Percentiles rank a stretch among this genome's conserved stretches.
These are phyloP conservation scores for Rosa multiflora DNA, from an alignment of 306 rosid genomes.

Conservation along the genomic window DNA sequence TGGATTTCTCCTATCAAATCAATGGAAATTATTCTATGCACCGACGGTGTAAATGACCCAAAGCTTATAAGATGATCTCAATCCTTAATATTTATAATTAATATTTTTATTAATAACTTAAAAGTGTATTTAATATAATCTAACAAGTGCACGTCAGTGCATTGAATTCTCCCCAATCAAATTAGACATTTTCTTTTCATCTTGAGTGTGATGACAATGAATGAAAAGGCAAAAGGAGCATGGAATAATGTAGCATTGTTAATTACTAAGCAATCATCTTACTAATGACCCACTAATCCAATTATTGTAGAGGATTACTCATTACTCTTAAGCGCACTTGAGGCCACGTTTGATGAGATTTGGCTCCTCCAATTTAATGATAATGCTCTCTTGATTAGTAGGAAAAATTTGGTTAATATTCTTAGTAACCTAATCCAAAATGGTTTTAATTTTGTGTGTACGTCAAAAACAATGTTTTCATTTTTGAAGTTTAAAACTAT, in stretches of 20 bases:
- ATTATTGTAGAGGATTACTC: background rate
- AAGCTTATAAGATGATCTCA: too few relatives aligned
- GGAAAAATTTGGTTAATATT: background rate
- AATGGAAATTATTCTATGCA: too few relatives aligned
- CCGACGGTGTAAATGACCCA: too few relatives aligned
- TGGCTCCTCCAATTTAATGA: background rate
- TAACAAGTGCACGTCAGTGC: too few relatives aligned
- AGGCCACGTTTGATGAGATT: background rate
- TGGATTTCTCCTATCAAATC: background rate
- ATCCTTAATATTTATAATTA: too few relatives aligned
- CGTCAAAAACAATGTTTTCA: background rate
- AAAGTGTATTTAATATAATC: too few relatives aligned
- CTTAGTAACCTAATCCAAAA: too few relatives aligned
- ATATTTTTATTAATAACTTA: too few relatives aligned
- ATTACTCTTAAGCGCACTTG: background rate
- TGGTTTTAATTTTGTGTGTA: too few relatives aligned
- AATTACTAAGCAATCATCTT: background rate
- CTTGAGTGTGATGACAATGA: background rate
- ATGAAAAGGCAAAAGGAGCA: background rate
- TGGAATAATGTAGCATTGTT: background rate
- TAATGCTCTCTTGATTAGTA: background rate
- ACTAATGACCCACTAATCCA: slow-evolving; percentile 1
- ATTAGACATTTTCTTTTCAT: background rate
- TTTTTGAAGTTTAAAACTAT: background rate
- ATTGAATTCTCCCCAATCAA: background rate